Evolutionary conservation across 768 basidiomycete species (phyloP).

Genomic region (Suillus tomentosus): DNA sequence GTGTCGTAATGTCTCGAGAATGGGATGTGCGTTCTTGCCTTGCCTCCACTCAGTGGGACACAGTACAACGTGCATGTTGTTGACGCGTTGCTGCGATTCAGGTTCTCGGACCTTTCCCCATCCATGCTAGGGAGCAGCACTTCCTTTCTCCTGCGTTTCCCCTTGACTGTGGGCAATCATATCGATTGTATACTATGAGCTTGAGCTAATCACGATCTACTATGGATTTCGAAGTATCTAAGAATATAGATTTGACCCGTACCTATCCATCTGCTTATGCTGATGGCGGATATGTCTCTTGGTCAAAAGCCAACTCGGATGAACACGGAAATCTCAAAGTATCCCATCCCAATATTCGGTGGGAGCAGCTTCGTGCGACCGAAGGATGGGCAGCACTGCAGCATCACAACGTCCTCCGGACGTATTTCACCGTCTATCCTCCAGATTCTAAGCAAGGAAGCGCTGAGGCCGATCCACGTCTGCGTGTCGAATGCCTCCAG

Average conservation of each 20-base stretch:
- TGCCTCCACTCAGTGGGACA: not conserved
- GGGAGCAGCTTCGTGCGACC: slow-evolving; percentile 68
- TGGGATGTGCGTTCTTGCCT: slow-evolving; percentile 30
- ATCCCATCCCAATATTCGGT: slow-evolving; percentile 70
- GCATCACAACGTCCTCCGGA: slow-evolving; percentile 71
- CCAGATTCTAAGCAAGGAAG: slow-evolving; percentile 26
- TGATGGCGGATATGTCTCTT: slow-evolving; percentile 59
- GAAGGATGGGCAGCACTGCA: slow-evolving; percentile 90
- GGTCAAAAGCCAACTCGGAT: slow-evolving; percentile 49
- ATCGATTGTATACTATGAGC: not conserved
- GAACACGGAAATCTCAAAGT: slow-evolving; percentile 53
- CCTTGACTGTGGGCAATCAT: slow-evolving; percentile 51
- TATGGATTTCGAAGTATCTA: slow-evolving; percentile 41
- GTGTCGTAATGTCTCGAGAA: slow-evolving; percentile 24
- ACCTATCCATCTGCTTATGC: slow-evolving; percentile 66
- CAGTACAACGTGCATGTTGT: not conserved
- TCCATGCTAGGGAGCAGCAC: slow-evolving; percentile 83
- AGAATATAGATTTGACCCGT: slow-evolving; percentile 49
- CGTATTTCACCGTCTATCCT: slow-evolving; percentile 60
- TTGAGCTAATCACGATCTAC: not conserved
- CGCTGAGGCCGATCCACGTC: slow-evolving; percentile 37
- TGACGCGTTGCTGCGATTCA: slow-evolving; percentile 25
- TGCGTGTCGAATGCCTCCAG: slow-evolving; percentile 64
- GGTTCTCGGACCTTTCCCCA: slow-evolving; percentile 84
- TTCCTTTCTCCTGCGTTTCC: slow-evolving; percentile 80